Percentiles rank a stretch among this genome's conserved stretches.
These are phyloP conservation scores for Xylariaceae sp. DNA, from an alignment of 2,329 filamentous ascomycete species.

Conservation along the genomic window DNA sequence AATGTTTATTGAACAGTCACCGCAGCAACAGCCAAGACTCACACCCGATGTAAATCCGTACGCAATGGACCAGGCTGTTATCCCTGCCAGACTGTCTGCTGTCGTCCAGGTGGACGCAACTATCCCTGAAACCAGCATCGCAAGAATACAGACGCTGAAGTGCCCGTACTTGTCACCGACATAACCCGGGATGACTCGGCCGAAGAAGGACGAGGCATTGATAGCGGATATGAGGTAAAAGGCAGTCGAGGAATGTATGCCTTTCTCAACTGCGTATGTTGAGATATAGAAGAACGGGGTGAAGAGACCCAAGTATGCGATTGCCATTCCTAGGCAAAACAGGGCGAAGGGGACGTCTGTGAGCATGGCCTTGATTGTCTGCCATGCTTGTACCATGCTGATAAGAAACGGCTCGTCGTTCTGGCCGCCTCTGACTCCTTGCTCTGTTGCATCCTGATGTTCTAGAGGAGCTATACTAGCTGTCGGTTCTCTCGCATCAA, in stretches of 20 bases:
- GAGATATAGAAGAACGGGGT: conserved; percentile 35
- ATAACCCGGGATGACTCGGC: conserved; percentile 34
- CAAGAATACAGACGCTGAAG: conserved; percentile 29
- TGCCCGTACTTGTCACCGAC: conserved; percentile 30
- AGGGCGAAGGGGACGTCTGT: conserved; percentile 23
- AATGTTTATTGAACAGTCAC: neutral
- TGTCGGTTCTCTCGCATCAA: conserved; percentile 11
- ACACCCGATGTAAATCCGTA: conserved; percentile 45
- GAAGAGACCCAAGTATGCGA: conserved; percentile 37
- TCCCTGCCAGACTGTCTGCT: conserved; percentile 37
- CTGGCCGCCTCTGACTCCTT: conserved; percentile 2
- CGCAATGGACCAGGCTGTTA: conserved; percentile 39
- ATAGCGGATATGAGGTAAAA: conserved; percentile 37
- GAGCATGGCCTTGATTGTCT: conserved; percentile 14
- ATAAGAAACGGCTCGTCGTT: neutral
- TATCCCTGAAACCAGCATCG: conserved; percentile 32
- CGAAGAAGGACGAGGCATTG: conserved; percentile 36
- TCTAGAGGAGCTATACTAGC: neutral
- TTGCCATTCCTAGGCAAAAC: conserved; percentile 33
- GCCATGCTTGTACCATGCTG: conserved; percentile 2
- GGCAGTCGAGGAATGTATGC: conserved; percentile 29
- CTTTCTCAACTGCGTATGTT: conserved; percentile 25
- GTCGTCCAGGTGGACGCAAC: conserved; percentile 42
- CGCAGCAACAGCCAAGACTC: conserved; percentile 5
- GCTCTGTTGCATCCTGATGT: conserved; percentile 1